Percentiles rank a stretch among this genome's conserved stretches.
Conservation (phyloP, 1,139 yeast species). For the Nakaseomyces sp. region DNA sequence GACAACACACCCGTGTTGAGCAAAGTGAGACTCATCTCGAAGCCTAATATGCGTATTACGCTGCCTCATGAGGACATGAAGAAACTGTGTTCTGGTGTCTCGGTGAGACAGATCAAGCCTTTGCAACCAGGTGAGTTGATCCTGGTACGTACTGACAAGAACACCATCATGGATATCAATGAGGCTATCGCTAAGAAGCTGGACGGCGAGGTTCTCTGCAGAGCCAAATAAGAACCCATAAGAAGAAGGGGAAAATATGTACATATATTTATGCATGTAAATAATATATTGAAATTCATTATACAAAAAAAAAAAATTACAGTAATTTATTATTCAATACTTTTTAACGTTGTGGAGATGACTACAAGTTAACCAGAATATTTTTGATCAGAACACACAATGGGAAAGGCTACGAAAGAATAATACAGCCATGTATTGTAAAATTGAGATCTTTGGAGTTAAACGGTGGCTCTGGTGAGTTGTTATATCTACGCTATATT, state of each 20-base stretch:
- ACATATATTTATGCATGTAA: background rate
- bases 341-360: no score
- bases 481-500: no score
- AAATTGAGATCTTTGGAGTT: no score
- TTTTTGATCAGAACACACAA: no score
- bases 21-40: conserved; percentile 65
- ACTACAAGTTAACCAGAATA: no score
- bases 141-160: conserved; percentile 45
- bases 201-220: conserved; percentile 74
- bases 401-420: no score
- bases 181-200: conserved; percentile 74
- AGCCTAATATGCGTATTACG: conserved; percentile 71
- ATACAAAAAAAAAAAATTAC: no score
- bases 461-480: no score
- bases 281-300: background rate
- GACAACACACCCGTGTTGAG: conserved; percentile 70
- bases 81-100: conserved; percentile 66
- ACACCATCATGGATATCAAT: conserved; percentile 60
- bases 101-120: conserved; percentile 68
- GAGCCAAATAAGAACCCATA: conserved; percentile 53
- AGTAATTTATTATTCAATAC: no score
- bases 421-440: no score
- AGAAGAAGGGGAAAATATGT: no score
- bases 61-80: conserved; percentile 57
- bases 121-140: conserved; percentile 86